phyloP scores from a whole-genome alignment of 2,329 filamentous ascomycete species.

The Sporothrix luriei region DNA sequence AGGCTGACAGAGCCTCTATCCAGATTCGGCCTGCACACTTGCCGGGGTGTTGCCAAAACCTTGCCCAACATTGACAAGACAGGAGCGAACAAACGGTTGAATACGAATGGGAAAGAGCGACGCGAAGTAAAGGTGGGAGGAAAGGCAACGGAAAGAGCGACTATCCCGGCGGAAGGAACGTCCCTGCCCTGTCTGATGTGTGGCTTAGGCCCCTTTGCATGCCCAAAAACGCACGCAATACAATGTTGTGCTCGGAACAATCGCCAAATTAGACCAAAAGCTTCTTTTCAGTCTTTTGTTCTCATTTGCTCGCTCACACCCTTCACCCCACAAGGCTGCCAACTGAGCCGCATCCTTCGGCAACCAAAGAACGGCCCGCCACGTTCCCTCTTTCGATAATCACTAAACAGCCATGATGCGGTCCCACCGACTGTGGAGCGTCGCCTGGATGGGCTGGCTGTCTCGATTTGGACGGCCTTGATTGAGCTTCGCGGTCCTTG shows the following conservation, averaged over 20 bases:
- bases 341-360: constrained; percentile 1
- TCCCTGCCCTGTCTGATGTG: background rate
- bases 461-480: constrained; percentile 1
- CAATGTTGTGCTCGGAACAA: background rate
- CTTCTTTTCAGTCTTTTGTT: background rate
- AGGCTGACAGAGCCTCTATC: background rate
- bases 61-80: background rate
- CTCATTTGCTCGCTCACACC: background rate
- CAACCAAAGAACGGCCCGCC: constrained; percentile 9
- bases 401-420: background rate
- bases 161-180: constrained; percentile 1
- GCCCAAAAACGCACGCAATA: background rate
- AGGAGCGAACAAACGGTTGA: background rate
- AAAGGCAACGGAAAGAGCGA: constrained; percentile 8
- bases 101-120: background rate
- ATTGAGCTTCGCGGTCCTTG: background rate
- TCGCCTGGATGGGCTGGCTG: background rate
- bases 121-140: background rate
- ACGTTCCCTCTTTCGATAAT: background rate
- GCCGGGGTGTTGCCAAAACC: background rate
- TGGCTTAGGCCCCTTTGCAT: background rate
- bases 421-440: background rate
- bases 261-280: background rate
- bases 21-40: background rate
- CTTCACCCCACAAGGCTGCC: background rate